Percentiles rank a stretch among this genome's conserved stretches.
phyloP scores from a whole-genome alignment of 176 grass and related monocot genomes.

The Saccharum officinarum region DNA sequence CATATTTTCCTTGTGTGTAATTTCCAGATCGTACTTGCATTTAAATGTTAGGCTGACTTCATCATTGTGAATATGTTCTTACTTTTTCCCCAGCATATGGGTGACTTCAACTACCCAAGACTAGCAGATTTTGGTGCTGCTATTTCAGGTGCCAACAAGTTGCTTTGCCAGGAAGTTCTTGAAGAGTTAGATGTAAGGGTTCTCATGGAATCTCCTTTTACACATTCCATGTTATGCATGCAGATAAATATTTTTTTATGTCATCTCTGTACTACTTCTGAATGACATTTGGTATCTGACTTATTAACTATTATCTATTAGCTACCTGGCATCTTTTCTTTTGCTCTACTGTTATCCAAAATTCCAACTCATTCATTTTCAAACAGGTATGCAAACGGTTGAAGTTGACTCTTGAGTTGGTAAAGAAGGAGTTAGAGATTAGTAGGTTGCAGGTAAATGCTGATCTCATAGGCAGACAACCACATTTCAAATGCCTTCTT shows the following conservation, averaged over 20 bases:
- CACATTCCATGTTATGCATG: constrained; percentile 18
- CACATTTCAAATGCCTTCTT: constrained; percentile 1
- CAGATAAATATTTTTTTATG: constrained; percentile 18
- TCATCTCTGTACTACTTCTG: constrained; percentile 1
- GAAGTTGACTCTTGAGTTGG: constrained; percentile 67
- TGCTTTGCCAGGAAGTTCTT: constrained; percentile 93
- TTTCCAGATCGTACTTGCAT: not conserved
- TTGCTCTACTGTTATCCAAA: not conserved
- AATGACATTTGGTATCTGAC: constrained; percentile 11
- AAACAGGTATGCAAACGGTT: constrained; percentile 65
- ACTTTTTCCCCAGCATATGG: constrained; percentile 62
- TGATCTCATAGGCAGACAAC: not conserved
- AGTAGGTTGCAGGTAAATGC: constrained; percentile 66
- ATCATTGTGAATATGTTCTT: not conserved
- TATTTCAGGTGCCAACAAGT: constrained; percentile 94
- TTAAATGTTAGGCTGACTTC: not conserved
- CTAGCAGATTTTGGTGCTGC: constrained; percentile 97
- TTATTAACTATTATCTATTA: not conserved
- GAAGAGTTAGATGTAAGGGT: constrained; percentile 95
- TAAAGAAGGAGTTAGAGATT: constrained; percentile 80
- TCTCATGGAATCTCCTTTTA: not conserved
- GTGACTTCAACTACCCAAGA: constrained; percentile 90
- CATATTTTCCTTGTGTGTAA: constrained; percentile 15
- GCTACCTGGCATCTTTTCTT: constrained; percentile 14
- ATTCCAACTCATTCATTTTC: constrained; percentile 21